Percentiles rank a stretch among this genome's conserved stretches.
Conservation (phyloP, 2,329 filamentous ascomycete species). For the Verticillium alfalfae region DNA sequence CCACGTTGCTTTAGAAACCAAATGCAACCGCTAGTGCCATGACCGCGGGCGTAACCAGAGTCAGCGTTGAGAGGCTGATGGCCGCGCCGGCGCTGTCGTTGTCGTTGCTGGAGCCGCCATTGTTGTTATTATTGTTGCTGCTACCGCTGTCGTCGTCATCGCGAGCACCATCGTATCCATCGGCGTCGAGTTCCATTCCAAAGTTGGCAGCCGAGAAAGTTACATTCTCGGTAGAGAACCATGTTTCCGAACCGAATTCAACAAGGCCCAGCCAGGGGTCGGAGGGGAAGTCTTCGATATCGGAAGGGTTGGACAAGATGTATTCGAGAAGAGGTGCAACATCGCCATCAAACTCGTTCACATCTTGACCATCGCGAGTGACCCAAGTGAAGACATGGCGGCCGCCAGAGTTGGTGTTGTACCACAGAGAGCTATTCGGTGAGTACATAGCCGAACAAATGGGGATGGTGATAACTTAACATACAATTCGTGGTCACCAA, state of each 20-base stretch:
- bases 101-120: neutral
- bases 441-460: neutral
- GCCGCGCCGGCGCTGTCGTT: slow-evolving; percentile 1
- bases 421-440: slow-evolving; percentile 18
- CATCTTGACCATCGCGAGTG: slow-evolving; percentile 11
- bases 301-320: slow-evolving; percentile 17
- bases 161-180: neutral
- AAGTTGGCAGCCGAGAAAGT: slow-evolving; percentile 22
- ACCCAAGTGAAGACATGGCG: slow-evolving; percentile 24
- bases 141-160: neutral
- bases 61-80: neutral
- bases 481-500: slow-evolving; percentile 21
- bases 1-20: neutral
- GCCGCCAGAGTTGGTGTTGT: slow-evolving; percentile 19
- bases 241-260: slow-evolving; percentile 24
- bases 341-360: slow-evolving; percentile 20
- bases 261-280: slow-evolving; percentile 20
- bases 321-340: slow-evolving; percentile 22
- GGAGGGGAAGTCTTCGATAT: slow-evolving; percentile 15
- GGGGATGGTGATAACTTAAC: slow-evolving; percentile 2
- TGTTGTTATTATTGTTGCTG: neutral
- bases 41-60: neutral
- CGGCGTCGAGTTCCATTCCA: slow-evolving; percentile 14
- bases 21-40: slow-evolving; percentile 1
- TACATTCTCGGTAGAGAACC: slow-evolving; percentile 18